Percentiles rank a stretch among this genome's conserved stretches.
Evolutionary conservation across 2,329 filamentous ascomycete species (phyloP).

Genomic region (Didymella sp.): DNA sequence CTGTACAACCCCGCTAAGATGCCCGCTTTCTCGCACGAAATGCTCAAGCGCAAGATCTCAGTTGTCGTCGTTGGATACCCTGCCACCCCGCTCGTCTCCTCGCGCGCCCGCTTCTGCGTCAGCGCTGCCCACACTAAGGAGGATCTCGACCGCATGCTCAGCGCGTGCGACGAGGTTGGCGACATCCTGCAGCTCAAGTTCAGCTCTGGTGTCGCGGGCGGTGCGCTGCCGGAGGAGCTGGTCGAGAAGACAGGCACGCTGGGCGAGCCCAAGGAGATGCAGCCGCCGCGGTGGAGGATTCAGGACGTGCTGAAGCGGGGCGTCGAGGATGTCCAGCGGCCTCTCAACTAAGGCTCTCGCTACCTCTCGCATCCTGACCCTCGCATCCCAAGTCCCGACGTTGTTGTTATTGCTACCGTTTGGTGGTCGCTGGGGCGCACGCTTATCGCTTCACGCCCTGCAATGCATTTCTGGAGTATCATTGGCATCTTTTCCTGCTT

Average conservation of each 20-base stretch:
- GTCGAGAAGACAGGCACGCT: slow-evolving; percentile 63
- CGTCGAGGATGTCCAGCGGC: slow-evolving; percentile 76
- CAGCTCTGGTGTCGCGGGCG: slow-evolving; percentile 93
- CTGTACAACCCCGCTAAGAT: slow-evolving; percentile 99
- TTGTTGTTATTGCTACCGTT: too few relatives aligned
- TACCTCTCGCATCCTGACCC: background rate
- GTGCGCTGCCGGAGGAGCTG: slow-evolving; percentile 77
- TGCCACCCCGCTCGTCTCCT: slow-evolving; percentile 92
- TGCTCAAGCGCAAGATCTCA: slow-evolving; percentile 96
- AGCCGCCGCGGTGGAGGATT: slow-evolving; percentile 78
- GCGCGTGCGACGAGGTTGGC: slow-evolving; percentile 90
- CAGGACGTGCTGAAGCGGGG: slow-evolving; percentile 76
- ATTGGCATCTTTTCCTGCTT: slow-evolving; percentile 1
- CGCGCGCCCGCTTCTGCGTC: slow-evolving; percentile 93
- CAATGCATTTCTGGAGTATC: slow-evolving; percentile 21
- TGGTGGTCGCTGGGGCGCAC: too few relatives aligned
- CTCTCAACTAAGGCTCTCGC: slow-evolving; percentile 66
- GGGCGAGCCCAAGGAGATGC: slow-evolving; percentile 58
- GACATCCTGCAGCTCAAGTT: slow-evolving; percentile 95
- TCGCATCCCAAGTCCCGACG: too few relatives aligned
- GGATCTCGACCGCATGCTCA: slow-evolving; percentile 86
- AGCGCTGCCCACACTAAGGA: slow-evolving; percentile 98
- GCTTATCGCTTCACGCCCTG: background rate
- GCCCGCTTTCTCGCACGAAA: slow-evolving; percentile 96
- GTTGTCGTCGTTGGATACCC: slow-evolving; percentile 98